Base-by-base conservation (phyloP, 345 rosid genomes). In the Aquilaria sinensis region DNA sequence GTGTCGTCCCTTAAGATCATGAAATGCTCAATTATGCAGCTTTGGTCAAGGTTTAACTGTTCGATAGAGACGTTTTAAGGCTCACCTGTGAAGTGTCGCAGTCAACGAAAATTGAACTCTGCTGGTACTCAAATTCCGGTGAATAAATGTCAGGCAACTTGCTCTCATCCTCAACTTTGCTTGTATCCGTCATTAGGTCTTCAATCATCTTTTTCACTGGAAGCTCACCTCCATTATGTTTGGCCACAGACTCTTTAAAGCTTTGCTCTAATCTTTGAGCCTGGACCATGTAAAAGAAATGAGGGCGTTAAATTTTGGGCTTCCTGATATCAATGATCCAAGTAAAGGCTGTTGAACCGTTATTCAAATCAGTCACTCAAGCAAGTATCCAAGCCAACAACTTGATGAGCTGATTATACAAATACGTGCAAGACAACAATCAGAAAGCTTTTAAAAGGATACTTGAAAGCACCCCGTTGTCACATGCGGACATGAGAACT, bases 51-150 rank as follows among this genome's bases (percentile, higher is more conserved):
- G 4, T 49, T 57, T 61, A 15, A 10, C 32, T n/a, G 12, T 43
- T n/a, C 3, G 9, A 45, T 10, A 6, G 2, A 1, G 41, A 3
- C 12, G 23, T 48, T 1, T 10, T 47, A n/a, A 30, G 55, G 48
- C 13, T 74, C 77, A 81, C 91, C 77, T 32, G 49, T 3, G 77
- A 77, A 49, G 59, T 43, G 13, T 63, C 49, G 1, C 63, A 14
- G 55, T 92, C 83, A n/a, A 87, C 76, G 55, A 81, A 89, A 61
- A 87, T 71, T 46, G 95, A 81, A 74, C 98, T 85, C 54, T 61
- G 59, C 11, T 67, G 61, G 74, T 75, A 69, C 62, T 82, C 92
- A n/a, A 2, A 23, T 57, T 80, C 81, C 0, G 80, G 74, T 14
- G 86, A 16, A 58, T 15, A 68, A 45, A 82, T 73, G 53, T 57